phyloP scores from a whole-genome alignment of 148 eudicot species.

The Simmondsia chinensis region DNA sequence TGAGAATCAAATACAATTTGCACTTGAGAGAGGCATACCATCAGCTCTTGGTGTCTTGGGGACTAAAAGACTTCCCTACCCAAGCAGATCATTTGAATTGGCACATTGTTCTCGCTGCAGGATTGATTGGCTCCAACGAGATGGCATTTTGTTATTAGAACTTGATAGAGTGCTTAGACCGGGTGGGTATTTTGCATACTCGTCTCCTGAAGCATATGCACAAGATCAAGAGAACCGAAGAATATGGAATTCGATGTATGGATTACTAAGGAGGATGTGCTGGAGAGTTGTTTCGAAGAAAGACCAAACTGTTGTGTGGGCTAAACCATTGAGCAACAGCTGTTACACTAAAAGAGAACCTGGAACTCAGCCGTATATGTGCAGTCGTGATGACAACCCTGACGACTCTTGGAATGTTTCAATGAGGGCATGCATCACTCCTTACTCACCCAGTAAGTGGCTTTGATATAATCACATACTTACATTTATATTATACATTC shows the following conservation, averaged over 20 bases:
- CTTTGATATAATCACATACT: no score
- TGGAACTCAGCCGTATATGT: constrained; percentile 43
- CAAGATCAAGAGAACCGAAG: constrained; percentile 56
- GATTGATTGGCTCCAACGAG: constrained; percentile 85
- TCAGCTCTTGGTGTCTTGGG: constrained; percentile 67
- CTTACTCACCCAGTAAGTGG: constrained; percentile 51
- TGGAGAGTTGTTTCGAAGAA: constrained; percentile 72
- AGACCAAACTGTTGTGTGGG: constrained; percentile 73
- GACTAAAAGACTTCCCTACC: constrained; percentile 65
- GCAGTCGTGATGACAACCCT: constrained; percentile 50
- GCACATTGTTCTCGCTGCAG: constrained; percentile 84
- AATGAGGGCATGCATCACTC: constrained; percentile 61
- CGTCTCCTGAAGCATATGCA: constrained; percentile 79
- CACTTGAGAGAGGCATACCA: constrained; percentile 73
- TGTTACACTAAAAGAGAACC: constrained; percentile 48
- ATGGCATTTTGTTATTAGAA: constrained; percentile 56
- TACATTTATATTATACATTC: background rate
- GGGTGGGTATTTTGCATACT: constrained; percentile 69
- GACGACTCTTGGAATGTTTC: constrained; percentile 57
- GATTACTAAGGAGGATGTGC: constrained; percentile 56
- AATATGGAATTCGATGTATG: constrained; percentile 57
- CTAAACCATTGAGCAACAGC: constrained; percentile 51
- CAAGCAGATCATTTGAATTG: constrained; percentile 71
- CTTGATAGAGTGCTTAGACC: constrained; percentile 67
- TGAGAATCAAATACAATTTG: constrained; percentile 77